phyloP scores from a whole-genome alignment of 2,329 filamentous ascomycete species.

The Penicillium thymicola region DNA sequence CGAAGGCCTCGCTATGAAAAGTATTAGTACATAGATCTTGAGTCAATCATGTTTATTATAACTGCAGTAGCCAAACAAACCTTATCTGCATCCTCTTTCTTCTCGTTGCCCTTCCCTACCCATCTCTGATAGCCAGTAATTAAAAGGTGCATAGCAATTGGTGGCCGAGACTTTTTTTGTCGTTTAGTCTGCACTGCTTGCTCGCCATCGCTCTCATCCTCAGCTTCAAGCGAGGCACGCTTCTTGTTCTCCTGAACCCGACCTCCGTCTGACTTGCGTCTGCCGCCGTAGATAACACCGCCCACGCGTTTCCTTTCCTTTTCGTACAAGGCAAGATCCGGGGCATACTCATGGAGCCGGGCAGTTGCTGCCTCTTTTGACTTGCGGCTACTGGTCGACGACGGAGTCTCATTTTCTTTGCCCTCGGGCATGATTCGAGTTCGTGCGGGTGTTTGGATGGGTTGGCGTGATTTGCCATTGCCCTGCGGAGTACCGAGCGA shows the following conservation, averaged over 20 bases:
- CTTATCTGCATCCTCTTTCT: conserved; percentile 75
- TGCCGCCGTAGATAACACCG: conserved; percentile 60
- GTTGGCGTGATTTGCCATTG: conserved; percentile 28
- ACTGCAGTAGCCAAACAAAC: conserved; percentile 49
- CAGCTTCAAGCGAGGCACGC: conserved; percentile 46
- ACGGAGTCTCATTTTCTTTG: conserved; percentile 83
- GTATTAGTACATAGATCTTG: conserved; percentile 10
- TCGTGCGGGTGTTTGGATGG: conserved; percentile 53
- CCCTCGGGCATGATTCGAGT: conserved; percentile 54
- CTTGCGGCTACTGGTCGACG: conserved; percentile 72
- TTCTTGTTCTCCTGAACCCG: conserved; percentile 39
- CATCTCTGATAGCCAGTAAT: conserved; percentile 83
- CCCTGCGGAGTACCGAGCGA: conserved; percentile 27
- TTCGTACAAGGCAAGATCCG: conserved; percentile 85
- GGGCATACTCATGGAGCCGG: conserved; percentile 70
- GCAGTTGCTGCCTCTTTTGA: conserved; percentile 83
- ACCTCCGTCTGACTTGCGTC: conserved; percentile 45
- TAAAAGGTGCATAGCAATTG: conserved; percentile 70
- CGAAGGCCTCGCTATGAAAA: conserved; percentile 68
- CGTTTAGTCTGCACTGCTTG: conserved; percentile 61
- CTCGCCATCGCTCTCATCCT: conserved; percentile 50
- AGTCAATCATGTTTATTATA: background rate
- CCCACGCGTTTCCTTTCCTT: conserved; percentile 85
- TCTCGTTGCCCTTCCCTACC: conserved; percentile 60
- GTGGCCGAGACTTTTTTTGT: conserved; percentile 59